phyloP scores from a whole-genome alignment of 352 stramenopile genomes.

The Aphanomyces invadans region DNA sequence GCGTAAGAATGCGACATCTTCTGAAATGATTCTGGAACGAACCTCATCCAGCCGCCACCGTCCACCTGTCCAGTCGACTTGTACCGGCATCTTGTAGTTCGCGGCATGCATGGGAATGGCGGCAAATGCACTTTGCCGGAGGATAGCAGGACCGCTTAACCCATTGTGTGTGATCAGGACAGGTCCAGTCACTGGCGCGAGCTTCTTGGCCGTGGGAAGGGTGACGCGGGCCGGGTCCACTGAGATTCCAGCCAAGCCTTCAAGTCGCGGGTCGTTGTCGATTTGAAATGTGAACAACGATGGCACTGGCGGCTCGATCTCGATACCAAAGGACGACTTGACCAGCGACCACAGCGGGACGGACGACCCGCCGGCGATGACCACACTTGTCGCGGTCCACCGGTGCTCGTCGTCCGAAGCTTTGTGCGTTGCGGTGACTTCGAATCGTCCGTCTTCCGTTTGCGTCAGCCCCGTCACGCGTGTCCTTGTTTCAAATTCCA shows the following conservation, averaged over 20 bases:
- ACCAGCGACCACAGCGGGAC: slow-evolving; percentile 40
- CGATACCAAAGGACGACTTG: slow-evolving; percentile 51
- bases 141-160: slow-evolving; percentile 57
- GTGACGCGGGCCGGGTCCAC: slow-evolving; percentile 27
- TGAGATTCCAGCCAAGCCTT: slow-evolving; percentile 45
- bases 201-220: slow-evolving; percentile 26
- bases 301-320: slow-evolving; percentile 47
- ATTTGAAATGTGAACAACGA: slow-evolving; percentile 72
- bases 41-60: background rate
- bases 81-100: slow-evolving; percentile 48
- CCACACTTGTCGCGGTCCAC: slow-evolving; percentile 26
- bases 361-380: slow-evolving; percentile 61
- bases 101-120: slow-evolving; percentile 51
- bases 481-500: slow-evolving; percentile 34
- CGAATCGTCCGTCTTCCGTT: slow-evolving; percentile 23
- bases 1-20: background rate
- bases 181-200: slow-evolving; percentile 50
- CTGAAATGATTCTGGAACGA: background rate
- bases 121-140: slow-evolving; percentile 74
- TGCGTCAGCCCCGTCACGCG: slow-evolving; percentile 33
- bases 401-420: slow-evolving; percentile 19
- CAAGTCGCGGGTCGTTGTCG: slow-evolving; percentile 36
- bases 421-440: slow-evolving; percentile 25
- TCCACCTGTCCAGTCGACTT: slow-evolving; percentile 40
- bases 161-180: slow-evolving; percentile 76